Conservation (phyloP, 2,329 filamentous ascomycete species). For the Verticillium alfalfae region DNA sequence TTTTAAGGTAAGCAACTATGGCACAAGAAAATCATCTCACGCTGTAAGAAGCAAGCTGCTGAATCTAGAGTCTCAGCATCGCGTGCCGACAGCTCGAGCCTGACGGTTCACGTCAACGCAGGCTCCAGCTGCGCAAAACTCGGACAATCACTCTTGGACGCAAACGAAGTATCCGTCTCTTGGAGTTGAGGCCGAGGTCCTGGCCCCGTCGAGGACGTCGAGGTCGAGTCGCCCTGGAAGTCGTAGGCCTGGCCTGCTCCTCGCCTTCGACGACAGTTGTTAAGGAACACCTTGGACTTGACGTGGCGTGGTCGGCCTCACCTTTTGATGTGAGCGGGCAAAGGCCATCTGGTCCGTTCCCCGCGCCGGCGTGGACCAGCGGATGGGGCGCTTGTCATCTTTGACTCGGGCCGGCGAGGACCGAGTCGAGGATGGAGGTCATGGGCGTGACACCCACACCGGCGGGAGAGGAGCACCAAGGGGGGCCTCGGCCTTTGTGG, state of each 20-base stretch:
- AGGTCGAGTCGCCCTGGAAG: constrained; percentile 53
- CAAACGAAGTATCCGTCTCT: constrained; percentile 62
- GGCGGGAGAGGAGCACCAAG: constrained; percentile 61
- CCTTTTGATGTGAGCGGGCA: constrained; percentile 36
- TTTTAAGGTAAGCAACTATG: no score
- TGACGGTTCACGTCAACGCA: no score
- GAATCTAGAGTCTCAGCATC: constrained; percentile 18
- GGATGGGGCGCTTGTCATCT: constrained; percentile 38
- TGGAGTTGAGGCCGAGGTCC: constrained; percentile 50
- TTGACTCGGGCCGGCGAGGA: constrained; percentile 23
- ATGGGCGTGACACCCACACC: constrained; percentile 66
- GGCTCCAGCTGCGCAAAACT: no score
- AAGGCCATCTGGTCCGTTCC: constrained; percentile 50
- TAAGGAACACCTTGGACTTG: constrained; percentile 52
- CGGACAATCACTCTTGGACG: no score
- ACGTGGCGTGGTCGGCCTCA: constrained; percentile 39
- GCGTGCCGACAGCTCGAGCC: constrained; percentile 61
- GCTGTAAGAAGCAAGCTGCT: not conserved
- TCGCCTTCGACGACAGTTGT: constrained; percentile 37
- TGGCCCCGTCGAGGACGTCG: constrained; percentile 43
- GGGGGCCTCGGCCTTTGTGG: constrained; percentile 37
- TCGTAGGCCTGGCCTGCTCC: constrained; percentile 49
- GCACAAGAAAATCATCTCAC: not conserved
- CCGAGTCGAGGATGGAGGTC: constrained; percentile 57
- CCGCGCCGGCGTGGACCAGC: constrained; percentile 59